phyloP scores from a whole-genome alignment of 345 rosid species.

The Eucalyptus marginata region DNA sequence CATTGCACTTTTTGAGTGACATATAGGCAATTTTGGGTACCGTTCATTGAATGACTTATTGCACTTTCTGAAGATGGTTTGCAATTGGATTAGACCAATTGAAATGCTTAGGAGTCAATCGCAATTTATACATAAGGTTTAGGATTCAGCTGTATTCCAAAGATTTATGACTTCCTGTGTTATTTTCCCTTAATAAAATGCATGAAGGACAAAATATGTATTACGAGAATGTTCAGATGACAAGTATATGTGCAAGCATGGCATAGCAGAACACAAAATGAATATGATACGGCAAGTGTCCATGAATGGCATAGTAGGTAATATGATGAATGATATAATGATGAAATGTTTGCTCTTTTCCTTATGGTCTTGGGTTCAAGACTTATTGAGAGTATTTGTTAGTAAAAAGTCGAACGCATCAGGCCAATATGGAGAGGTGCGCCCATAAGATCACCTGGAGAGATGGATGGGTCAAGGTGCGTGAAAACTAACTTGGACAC shows the following conservation, averaged over 20 bases:
- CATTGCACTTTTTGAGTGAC: background rate
- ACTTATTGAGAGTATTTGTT: background rate
- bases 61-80: background rate
- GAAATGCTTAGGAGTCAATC: background rate
- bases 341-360: background rate
- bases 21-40: background rate
- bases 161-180: background rate
- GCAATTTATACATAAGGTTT: background rate
- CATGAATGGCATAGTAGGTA: background rate
- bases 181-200: background rate
- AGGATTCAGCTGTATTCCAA: background rate
- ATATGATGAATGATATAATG: background rate
- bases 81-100: background rate
- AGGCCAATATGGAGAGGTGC: background rate
- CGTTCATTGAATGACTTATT: background rate
- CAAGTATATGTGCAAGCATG: background rate
- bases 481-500: background rate
- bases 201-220: background rate
- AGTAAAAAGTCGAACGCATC: background rate
- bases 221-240: background rate
- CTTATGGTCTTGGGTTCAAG: background rate
- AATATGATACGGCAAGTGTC: background rate
- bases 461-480: background rate
- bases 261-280: background rate
- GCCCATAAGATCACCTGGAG: background rate